Conservation (phyloP, 176 grass and related monocot genomes). For the Zizania latifolia region DNA sequence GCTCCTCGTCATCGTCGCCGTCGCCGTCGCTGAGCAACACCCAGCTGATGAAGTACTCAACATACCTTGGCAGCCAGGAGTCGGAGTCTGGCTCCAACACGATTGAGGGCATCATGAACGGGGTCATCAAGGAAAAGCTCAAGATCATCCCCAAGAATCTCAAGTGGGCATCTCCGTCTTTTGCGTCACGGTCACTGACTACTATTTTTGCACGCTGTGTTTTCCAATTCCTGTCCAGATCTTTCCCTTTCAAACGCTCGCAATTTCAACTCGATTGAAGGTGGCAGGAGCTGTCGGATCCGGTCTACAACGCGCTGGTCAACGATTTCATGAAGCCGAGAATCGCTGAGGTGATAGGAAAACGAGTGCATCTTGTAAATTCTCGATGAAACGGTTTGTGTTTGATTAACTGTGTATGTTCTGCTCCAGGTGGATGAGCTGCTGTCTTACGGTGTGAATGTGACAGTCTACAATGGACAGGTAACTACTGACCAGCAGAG, state of each 20-base stretch:
- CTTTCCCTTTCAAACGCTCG: neutral
- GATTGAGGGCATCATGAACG: constrained; percentile 49
- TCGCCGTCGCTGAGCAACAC: neutral
- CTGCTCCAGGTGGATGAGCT: constrained; percentile 35
- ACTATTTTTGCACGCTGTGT: neutral
- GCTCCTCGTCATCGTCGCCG: neutral
- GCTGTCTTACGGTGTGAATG: constrained; percentile 32
- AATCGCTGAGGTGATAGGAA: constrained; percentile 39
- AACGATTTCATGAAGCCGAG: constrained; percentile 58
- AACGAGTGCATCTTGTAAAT: neutral
- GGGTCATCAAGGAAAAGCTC: constrained; percentile 46
- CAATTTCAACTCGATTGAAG: neutral
- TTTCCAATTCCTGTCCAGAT: neutral
- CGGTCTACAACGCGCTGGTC: constrained; percentile 20
- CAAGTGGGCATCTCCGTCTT: neutral
- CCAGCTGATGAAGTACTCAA: constrained; percentile 25
- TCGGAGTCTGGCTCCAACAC: constrained; percentile 4
- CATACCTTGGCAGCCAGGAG: constrained; percentile 30
- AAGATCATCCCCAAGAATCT: constrained; percentile 63
- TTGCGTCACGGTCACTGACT: neutral
- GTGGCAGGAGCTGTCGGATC: neutral
- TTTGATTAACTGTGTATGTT: neutral
- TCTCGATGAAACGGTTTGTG: neutral
- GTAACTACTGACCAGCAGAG: neutral
- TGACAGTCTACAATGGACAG: constrained; percentile 58